Conservation (phyloP, 2,329 filamentous ascomycete species). For the Aotearoamyces nothofagi region DNA sequence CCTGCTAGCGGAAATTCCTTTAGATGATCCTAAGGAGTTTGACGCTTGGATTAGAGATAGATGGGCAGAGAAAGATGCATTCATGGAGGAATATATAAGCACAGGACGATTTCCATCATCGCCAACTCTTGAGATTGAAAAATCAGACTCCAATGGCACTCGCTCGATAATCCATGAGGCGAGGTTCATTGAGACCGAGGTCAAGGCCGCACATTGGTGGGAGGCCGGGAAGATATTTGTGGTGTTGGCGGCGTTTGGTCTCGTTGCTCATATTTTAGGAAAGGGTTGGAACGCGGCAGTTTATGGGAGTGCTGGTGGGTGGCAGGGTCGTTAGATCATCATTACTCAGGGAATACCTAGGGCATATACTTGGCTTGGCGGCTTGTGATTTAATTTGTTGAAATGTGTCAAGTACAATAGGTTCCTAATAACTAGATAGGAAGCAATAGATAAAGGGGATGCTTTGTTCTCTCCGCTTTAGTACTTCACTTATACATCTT, state of each 20-base stretch:
- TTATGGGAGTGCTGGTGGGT: too few relatives aligned
- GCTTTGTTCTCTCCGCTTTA: too few relatives aligned
- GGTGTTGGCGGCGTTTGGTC: conserved; percentile 13
- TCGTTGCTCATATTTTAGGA: conserved; percentile 12
- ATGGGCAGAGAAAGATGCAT: conserved; percentile 84
- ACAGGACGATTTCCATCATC: conserved; percentile 60
- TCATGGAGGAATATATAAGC: conserved; percentile 68
- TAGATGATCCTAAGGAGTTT: conserved; percentile 59
- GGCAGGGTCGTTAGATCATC: too few relatives aligned
- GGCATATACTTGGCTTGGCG: too few relatives aligned
- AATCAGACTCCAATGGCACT: conserved; percentile 7
- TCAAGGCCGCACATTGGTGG: conserved; percentile 16
- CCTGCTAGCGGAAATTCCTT: conserved; percentile 62
- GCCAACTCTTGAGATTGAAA: too few relatives aligned
- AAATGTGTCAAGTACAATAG: too few relatives aligned
- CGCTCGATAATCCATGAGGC: conserved; percentile 4
- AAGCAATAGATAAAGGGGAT: too few relatives aligned
- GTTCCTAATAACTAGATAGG: too few relatives aligned
- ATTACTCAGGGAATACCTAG: too few relatives aligned
- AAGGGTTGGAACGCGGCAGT: too few relatives aligned
- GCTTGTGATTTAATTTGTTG: too few relatives aligned
- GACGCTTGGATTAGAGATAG: conserved; percentile 72
- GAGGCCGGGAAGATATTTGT: conserved; percentile 19
- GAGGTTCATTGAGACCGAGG: conserved; percentile 18
- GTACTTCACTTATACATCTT: too few relatives aligned